Evolutionary conservation across 2,329 filamentous ascomycete species (phyloP).

Genomic region (Eurotiales sp.): DNA sequence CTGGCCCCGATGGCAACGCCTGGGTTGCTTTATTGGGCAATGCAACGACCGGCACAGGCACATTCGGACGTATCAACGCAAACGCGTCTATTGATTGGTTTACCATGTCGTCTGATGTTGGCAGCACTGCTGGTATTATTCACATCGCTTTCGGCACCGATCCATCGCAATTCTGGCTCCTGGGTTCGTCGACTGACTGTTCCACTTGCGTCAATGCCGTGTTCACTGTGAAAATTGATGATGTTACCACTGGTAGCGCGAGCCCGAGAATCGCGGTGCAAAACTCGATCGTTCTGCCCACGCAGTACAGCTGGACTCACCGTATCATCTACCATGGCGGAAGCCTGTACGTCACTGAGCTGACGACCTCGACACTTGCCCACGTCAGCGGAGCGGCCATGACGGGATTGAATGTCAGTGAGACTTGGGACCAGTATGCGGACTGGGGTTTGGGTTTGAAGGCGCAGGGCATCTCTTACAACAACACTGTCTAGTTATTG

Average conservation of each 20-base stretch:
- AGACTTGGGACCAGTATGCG: constrained; percentile 7
- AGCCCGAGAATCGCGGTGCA: background rate
- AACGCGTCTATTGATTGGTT: background rate
- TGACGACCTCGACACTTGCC: constrained; percentile 1
- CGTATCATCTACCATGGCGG: constrained; percentile 2
- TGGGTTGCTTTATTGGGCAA: background rate
- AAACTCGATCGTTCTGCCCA: constrained; percentile 3
- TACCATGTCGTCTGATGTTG: background rate
- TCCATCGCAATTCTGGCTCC: background rate
- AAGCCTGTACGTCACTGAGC: constrained; percentile 1
- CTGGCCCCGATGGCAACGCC: background rate
- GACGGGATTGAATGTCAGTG: background rate
- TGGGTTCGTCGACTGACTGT: background rate
- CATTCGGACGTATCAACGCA: background rate
- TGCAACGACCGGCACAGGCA: background rate
- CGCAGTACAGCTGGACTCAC: constrained; percentile 4
- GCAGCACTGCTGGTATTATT: background rate
- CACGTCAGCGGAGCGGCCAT: background rate
- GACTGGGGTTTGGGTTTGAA: constrained; percentile 5
- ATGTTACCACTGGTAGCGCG: background rate
- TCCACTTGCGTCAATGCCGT: background rate
- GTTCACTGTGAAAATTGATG: background rate
- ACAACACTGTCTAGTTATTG: constrained; percentile 4
- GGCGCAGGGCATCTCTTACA: constrained; percentile 3
- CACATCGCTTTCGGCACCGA: background rate